phyloP scores from a whole-genome alignment of 2,329 filamentous ascomycete species.

The Fonsecaea monophora region DNA sequence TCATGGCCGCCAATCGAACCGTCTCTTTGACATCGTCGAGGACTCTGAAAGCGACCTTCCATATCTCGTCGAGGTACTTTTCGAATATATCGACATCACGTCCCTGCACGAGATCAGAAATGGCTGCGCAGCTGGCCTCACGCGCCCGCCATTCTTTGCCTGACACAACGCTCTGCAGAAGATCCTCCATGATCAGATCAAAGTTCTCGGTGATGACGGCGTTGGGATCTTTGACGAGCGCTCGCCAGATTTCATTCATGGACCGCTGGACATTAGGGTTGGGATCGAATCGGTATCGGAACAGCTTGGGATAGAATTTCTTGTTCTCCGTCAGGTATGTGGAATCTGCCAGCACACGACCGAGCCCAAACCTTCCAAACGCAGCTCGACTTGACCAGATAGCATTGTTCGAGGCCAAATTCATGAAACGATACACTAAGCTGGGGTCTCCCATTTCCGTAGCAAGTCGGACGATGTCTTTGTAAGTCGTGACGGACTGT shows the following conservation, averaged over 20 bases:
- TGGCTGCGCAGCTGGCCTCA: conserved; percentile 88
- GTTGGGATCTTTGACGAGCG: conserved; percentile 86
- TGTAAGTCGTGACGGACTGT: conserved; percentile 90
- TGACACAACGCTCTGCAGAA: conserved; percentile 78
- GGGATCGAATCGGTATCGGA: conserved; percentile 91
- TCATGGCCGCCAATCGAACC: conserved; percentile 79
- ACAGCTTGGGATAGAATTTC: conserved; percentile 94
- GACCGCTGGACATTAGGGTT: conserved; percentile 90
- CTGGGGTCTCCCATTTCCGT: conserved; percentile 95
- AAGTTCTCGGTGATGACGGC: conserved; percentile 81
- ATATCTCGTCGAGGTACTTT: conserved; percentile 82
- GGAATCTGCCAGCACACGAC: conserved; percentile 87
- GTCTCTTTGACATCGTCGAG: conserved; percentile 95
- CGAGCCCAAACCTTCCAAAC: conserved; percentile 91
- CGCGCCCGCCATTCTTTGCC: conserved; percentile 93
- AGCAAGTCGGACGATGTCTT: conserved; percentile 94
- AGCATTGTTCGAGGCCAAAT: conserved; percentile 89
- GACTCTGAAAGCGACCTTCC: conserved; percentile 85
- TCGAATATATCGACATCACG: conserved; percentile 78
- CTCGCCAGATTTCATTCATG: conserved; percentile 98
- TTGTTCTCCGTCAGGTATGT: conserved; percentile 79
- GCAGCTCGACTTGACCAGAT: conserved; percentile 98
- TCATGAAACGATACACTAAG: conserved; percentile 99
- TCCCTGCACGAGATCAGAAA: conserved; percentile 86
- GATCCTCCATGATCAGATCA: conserved; percentile 84